Conservation (phyloP, 2,329 filamentous ascomycete genomes). For the Acarospora socialis region DNA sequence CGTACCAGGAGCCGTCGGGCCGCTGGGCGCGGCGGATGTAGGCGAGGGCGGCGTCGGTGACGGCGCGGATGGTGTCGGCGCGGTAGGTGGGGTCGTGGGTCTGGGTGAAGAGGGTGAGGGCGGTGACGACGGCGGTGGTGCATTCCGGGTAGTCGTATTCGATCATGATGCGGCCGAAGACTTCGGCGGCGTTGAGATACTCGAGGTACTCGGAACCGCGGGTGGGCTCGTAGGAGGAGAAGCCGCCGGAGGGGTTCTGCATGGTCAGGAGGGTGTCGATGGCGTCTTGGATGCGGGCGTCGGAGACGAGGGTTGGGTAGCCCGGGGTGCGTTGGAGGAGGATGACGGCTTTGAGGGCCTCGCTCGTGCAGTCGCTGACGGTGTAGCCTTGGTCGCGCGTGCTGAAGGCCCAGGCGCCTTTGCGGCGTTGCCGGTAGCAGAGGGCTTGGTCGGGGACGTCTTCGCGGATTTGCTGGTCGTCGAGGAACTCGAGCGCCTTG, state of each 20-base stretch:
- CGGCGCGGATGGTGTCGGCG: constrained; percentile 54
- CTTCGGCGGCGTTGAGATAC: constrained; percentile 83
- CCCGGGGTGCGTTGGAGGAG: constrained; percentile 65
- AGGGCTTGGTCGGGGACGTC: constrained; percentile 61
- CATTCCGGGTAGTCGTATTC: constrained; percentile 98
- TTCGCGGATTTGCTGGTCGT: constrained; percentile 79
- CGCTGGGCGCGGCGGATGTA: constrained; percentile 74
- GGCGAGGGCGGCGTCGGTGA: constrained; percentile 57
- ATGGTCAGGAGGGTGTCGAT: constrained; percentile 84
- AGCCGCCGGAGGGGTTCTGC: constrained; percentile 75
- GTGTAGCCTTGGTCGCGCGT: constrained; percentile 86
- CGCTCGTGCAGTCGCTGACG: constrained; percentile 86
- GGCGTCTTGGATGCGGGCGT: constrained; percentile 69
- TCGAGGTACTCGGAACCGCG: constrained; percentile 68
- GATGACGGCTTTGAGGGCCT: constrained; percentile 76
- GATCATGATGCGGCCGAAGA: constrained; percentile 95
- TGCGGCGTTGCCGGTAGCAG: constrained; percentile 80
- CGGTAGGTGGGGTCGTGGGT: constrained; percentile 77
- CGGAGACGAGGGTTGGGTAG: constrained; percentile 60
- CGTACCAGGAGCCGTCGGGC: constrained; percentile 88
- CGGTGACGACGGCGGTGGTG: constrained; percentile 86
- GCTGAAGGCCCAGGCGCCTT: constrained; percentile 93
- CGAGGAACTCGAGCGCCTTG: constrained; percentile 72
- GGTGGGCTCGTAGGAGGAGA: constrained; percentile 76
- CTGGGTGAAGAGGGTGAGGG: constrained; percentile 65